Conservation (phyloP, 164 flowering plant genomes). For the Vitis labrusca region DNA sequence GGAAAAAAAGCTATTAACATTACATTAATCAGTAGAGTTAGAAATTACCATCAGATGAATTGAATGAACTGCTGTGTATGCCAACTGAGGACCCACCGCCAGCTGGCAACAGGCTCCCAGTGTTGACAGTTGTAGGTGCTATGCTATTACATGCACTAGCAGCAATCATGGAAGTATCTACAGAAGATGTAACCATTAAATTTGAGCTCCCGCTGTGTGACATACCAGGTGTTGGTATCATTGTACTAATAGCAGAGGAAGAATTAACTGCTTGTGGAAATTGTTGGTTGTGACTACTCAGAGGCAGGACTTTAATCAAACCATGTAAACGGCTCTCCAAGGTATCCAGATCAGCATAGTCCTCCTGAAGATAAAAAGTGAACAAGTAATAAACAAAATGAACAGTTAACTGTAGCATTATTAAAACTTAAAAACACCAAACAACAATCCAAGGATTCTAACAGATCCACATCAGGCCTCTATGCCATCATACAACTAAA, state of each 20-base stretch:
- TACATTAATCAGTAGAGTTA: not conserved
- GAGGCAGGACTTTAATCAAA: slow-evolving; percentile 35
- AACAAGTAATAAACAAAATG: slow-evolving; percentile 1
- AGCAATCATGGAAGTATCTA: slow-evolving; percentile 48
- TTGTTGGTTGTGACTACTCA: slow-evolving; percentile 45
- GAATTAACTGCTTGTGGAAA: slow-evolving; percentile 47
- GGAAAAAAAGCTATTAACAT: not conserved
- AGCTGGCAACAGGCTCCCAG: slow-evolving; percentile 52
- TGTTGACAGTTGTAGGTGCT: slow-evolving; percentile 41
- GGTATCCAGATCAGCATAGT: slow-evolving; percentile 69
- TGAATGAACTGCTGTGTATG: slow-evolving; percentile 50
- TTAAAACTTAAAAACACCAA: not conserved
- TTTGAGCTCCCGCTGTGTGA: slow-evolving; percentile 57
- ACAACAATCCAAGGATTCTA: not conserved
- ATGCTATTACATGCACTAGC: slow-evolving; percentile 31
- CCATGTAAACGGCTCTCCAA: slow-evolving; percentile 64
- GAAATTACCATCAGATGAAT: slow-evolving; percentile 57
- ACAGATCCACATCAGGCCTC: too few relatives aligned
- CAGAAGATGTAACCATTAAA: slow-evolving; percentile 49
- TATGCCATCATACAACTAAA: not conserved
- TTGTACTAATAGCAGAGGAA: slow-evolving; percentile 70
- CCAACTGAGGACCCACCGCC: slow-evolving; percentile 40
- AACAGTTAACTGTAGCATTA: not conserved
- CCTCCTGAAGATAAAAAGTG: slow-evolving; percentile 53
- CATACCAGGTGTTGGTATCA: slow-evolving; percentile 99